phyloP scores from a whole-genome alignment of 495 filamentous ascomycete genomes.

The Parathielavia appendiculata region DNA sequence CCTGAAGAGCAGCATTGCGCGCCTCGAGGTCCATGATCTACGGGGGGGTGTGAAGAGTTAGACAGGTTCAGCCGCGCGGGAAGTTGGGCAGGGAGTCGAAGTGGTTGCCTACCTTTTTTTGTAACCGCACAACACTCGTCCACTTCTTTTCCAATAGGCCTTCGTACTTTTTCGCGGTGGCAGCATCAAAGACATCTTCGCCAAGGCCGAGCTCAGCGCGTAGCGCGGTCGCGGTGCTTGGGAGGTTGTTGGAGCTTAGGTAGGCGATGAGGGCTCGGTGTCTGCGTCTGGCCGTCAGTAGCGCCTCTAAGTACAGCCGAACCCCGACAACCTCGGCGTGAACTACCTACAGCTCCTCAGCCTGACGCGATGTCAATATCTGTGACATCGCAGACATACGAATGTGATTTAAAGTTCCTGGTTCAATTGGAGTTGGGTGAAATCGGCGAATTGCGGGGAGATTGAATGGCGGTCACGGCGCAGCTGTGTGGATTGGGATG shows the following conservation, averaged over 20 bases:
- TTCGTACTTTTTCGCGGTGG: conserved; percentile 82
- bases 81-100: not conserved
- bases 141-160: conserved; percentile 91
- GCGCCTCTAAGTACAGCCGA: not conserved
- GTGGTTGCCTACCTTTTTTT: conserved; percentile 66
- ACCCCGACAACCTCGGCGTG: not conserved
- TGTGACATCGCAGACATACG: conserved; percentile 57
- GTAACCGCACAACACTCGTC: conserved; percentile 84
- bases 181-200: conserved; percentile 64
- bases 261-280: conserved; percentile 91
- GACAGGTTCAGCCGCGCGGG: conserved; percentile 1
- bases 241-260: conserved; percentile 64
- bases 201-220: conserved; percentile 60
- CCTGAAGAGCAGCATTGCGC: conserved; percentile 62
- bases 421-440: conserved; percentile 10
- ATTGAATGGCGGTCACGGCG: conserved; percentile 16
- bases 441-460: conserved; percentile 15
- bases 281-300: conserved; percentile 44
- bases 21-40: conserved; percentile 94
- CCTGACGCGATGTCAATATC: conserved; percentile 72
- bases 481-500: not conserved
- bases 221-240: conserved; percentile 61
- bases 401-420: conserved; percentile 5
- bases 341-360: conserved; percentile 74
- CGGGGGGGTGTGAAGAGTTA: not conserved